These are phyloP conservation scores for Gyromitra esculenta DNA, from an alignment of 2,329 filamentous ascomycete genomes.

Conservation along the genomic window DNA sequence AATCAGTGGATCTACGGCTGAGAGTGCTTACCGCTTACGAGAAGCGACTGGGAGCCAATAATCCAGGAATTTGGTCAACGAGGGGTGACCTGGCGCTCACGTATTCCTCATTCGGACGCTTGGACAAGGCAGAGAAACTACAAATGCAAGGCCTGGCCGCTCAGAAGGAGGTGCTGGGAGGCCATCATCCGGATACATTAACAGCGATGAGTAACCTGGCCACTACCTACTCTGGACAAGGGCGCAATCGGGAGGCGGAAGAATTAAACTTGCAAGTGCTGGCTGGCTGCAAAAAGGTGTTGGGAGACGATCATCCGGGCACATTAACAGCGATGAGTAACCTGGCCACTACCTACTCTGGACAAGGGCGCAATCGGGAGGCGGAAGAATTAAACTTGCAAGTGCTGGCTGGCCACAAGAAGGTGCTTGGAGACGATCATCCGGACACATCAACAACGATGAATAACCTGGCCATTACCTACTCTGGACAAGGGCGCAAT, in stretches of 20 bases:
- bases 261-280: slow-evolving; percentile 30
- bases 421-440: slow-evolving; percentile 41
- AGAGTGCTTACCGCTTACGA: slow-evolving; percentile 23
- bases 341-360: slow-evolving; percentile 42
- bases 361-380: slow-evolving; percentile 50
- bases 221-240: slow-evolving; percentile 12
- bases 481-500: slow-evolving; percentile 61
- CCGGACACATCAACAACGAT: slow-evolving; percentile 44
- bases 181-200: slow-evolving; percentile 50
- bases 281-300: slow-evolving; percentile 26
- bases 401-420: slow-evolving; percentile 61
- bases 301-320: slow-evolving; percentile 53
- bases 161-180: slow-evolving; percentile 23
- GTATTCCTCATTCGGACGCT: slow-evolving; percentile 38
- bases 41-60: slow-evolving; percentile 28
- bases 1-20: slow-evolving; percentile 34
- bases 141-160: slow-evolving; percentile 66
- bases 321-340: slow-evolving; percentile 48
- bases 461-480: slow-evolving; percentile 23
- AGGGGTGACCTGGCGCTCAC: slow-evolving; percentile 40
- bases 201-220: slow-evolving; percentile 23
- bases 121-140: slow-evolving; percentile 37
- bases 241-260: slow-evolving; percentile 63
- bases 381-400: slow-evolving; percentile 15
- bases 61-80: slow-evolving; percentile 29